A percentile compares a stretch with the other conserved stretches of the same genome.
Evolutionary conservation across 257 asterid species (phyloP).

Genomic region (Plantago major): DNA sequence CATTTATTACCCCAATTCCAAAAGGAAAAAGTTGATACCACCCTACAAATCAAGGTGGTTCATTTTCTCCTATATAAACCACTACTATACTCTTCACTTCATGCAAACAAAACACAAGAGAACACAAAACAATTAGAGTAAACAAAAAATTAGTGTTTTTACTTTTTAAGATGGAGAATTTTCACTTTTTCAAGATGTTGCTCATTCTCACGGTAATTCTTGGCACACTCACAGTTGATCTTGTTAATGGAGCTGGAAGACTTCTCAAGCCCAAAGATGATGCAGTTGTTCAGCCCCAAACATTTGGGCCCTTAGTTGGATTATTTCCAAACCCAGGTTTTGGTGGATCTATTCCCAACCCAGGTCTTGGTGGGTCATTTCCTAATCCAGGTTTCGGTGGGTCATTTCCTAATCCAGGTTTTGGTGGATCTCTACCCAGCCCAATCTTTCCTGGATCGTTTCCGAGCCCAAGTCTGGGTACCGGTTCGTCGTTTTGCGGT

Average conservation of each 20-base stretch:
- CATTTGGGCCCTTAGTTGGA: slow-evolving; percentile 19
- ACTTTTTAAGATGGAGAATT: slow-evolving; percentile 27
- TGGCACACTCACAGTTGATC: slow-evolving; percentile 21
- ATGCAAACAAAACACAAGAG: background rate
- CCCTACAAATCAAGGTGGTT: too few relatives aligned
- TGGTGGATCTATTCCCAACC: slow-evolving; percentile 10
- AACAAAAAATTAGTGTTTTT: background rate
- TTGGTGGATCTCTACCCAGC: too few relatives aligned
- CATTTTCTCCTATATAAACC: too few relatives aligned
- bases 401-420: slow-evolving; percentile 20
- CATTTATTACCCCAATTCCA: background rate
- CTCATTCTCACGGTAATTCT: slow-evolving; percentile 23
- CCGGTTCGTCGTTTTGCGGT: slow-evolving; percentile 17
- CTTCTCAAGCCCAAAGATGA: slow-evolving; percentile 20
- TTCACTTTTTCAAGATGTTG: slow-evolving; percentile 24
- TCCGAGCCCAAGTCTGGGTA: slow-evolving; percentile 12
- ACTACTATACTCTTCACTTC: background rate
- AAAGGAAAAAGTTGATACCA: too few relatives aligned
- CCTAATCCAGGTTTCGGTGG: slow-evolving; percentile 17
- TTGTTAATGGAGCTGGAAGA: slow-evolving; percentile 24
- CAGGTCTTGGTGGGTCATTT: slow-evolving; percentile 11
- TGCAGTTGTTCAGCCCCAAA: slow-evolving; percentile 23
- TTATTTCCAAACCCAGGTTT: slow-evolving; percentile 3
- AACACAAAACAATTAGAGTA: background rate
- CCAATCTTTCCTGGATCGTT: too few relatives aligned